Percentiles rank a stretch among this genome's conserved stretches.
Evolutionary conservation across 768 basidiomycete genomes (phyloP).

Genomic region (Tulasnella sp.): DNA sequence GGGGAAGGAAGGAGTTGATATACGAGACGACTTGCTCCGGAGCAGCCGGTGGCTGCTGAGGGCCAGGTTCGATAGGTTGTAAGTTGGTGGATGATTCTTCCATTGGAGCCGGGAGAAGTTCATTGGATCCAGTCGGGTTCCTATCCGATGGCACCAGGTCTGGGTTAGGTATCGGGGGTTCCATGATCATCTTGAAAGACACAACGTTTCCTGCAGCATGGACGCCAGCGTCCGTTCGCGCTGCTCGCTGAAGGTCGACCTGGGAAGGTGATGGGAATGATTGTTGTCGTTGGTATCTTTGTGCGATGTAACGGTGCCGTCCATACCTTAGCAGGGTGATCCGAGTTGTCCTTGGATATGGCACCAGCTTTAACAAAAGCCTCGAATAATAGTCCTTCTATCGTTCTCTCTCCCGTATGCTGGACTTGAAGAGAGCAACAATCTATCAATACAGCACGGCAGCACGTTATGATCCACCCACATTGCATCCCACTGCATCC

Average conservation of each 20-base stretch:
- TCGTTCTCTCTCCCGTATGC: conserved; percentile 70
- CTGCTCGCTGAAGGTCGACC: conserved; percentile 83
- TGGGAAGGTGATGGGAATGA: conserved; percentile 35
- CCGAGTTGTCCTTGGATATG: conserved; percentile 90
- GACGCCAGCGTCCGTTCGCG: conserved; percentile 94
- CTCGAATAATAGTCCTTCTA: conserved; percentile 85
- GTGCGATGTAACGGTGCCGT: conserved; percentile 8
- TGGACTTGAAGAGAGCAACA: conserved; percentile 14
- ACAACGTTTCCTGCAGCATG: conserved; percentile 95
- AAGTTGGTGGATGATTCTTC: not conserved
- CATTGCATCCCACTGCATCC: conserved; percentile 98
- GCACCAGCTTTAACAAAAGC: conserved; percentile 87
- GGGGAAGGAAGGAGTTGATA: conserved; percentile 84
- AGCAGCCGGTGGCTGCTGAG: not conserved
- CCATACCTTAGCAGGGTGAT: conserved; percentile 80
- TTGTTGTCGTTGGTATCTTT: not conserved
- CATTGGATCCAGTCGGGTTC: not conserved
- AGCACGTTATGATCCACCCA: conserved; percentile 42
- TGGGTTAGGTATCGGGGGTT: conserved; percentile 55
- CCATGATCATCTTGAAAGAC: conserved; percentile 81
- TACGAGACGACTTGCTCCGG: conserved; percentile 42
- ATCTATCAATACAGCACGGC: conserved; percentile 10
- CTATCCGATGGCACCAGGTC: conserved; percentile 49
- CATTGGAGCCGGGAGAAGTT: not conserved
- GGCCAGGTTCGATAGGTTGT: not conserved